These are phyloP conservation scores for Arctium minus DNA, from an alignment of 129 eudicot species.

Conservation along the genomic window DNA sequence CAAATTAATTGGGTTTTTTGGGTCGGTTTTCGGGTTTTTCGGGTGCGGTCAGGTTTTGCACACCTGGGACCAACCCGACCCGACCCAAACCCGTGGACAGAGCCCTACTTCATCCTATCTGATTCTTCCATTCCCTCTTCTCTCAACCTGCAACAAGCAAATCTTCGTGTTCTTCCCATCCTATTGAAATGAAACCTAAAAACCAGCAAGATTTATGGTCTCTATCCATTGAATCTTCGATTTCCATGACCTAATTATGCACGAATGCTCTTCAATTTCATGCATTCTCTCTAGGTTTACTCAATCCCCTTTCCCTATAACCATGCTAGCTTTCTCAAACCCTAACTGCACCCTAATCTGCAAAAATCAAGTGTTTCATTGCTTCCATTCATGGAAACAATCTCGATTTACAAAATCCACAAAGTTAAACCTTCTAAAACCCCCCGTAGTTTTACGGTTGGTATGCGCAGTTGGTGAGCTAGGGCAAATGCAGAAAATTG, in stretches of 20 bases:
- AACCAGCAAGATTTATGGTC: neutral
- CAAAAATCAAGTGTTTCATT: conserved; percentile 1
- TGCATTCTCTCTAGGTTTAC: conserved; percentile 2
- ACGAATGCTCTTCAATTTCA: neutral
- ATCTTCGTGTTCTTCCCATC: neutral
- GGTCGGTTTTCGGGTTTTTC: no score
- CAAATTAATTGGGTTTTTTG: no score
- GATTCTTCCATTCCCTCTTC: neutral
- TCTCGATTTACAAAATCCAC: conserved; percentile 12
- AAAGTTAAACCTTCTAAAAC: neutral
- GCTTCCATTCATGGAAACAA: neutral
- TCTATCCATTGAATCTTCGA: neutral
- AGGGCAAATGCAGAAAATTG: conserved; percentile 29
- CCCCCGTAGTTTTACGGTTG: neutral
- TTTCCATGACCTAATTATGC: neutral
- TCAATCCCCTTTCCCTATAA: neutral
- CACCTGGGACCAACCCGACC: no score
- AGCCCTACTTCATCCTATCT: neutral
- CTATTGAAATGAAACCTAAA: neutral
- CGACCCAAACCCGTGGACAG: no score
- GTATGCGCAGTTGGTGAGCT: conserved; percentile 20
- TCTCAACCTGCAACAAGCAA: neutral
- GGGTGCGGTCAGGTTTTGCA: no score
- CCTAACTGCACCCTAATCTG: conserved; percentile 3
- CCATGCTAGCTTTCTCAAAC: conserved; percentile 20